Evolutionary conservation across 768 basidiomycete species (phyloP).

Genomic region (Termitomyces sp.): DNA sequence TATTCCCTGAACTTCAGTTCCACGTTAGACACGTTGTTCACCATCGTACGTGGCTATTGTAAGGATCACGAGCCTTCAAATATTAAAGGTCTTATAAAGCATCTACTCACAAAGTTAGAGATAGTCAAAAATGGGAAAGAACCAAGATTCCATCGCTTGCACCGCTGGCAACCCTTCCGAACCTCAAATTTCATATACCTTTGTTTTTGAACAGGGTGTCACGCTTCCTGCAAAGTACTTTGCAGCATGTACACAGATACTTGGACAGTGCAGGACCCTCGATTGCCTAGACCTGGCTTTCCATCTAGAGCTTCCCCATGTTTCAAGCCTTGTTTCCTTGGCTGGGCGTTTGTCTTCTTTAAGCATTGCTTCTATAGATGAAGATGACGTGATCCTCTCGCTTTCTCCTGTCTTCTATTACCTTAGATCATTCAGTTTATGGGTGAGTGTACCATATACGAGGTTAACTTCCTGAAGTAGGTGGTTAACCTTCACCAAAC

Average conservation of each 20-base stretch:
- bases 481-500: neutral
- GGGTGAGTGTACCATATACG: neutral
- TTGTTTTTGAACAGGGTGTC: neutral
- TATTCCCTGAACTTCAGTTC: neutral
- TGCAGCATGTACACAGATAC: neutral
- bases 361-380: slow-evolving; percentile 1
- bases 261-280: neutral
- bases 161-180: neutral
- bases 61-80: neutral
- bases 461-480: neutral
- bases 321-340: neutral
- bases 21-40: slow-evolving; percentile 1
- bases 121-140: neutral
- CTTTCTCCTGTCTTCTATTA: neutral
- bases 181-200: slow-evolving; percentile 1
- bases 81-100: neutral
- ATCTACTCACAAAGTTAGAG: neutral
- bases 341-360: neutral
- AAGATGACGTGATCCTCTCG: neutral
- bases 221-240: neutral
- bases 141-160: neutral
- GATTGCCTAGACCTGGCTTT: neutral
- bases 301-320: neutral
- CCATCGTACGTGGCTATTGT: neutral
- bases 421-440: neutral